These are phyloP conservation scores for Haplosporangium sp. DNA, from an alignment of 371 early-diverging fungal genomes.

Conservation along the genomic window DNA sequence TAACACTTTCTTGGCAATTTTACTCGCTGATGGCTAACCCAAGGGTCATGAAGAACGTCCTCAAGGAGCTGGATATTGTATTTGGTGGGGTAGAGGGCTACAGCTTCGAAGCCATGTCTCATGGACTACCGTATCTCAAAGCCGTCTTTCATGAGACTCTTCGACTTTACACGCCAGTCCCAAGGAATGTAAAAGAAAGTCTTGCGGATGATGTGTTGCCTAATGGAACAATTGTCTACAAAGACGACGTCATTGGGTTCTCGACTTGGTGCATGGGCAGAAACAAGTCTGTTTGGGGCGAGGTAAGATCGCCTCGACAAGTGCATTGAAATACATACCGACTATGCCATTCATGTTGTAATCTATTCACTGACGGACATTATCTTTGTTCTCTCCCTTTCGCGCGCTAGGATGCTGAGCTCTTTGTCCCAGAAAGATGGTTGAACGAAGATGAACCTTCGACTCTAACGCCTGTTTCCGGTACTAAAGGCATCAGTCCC, in stretches of 20 bases:
- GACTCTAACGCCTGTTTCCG: not conserved
- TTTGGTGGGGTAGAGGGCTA: conserved; percentile 19
- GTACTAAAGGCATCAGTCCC: conserved; percentile 1
- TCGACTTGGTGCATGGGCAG: conserved; percentile 45
- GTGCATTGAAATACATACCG: too few species aligned
- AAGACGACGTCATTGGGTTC: conserved; percentile 33
- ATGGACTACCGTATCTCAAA: conserved; percentile 34
- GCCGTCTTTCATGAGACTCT: conserved; percentile 50
- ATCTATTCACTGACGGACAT: too few species aligned
- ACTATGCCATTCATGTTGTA: too few species aligned
- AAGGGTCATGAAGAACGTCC: conserved; percentile 25
- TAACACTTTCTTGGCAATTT: conserved; percentile 48
- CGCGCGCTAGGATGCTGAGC: conserved; percentile 20
- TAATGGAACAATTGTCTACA: conserved; percentile 31
- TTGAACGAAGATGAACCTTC: not conserved
- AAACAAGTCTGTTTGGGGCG: conserved; percentile 42
- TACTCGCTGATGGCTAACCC: conserved; percentile 42
- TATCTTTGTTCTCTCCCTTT: too few species aligned
- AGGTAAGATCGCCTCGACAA: not conserved
- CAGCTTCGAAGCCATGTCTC: conserved; percentile 24
- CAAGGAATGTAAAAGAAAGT: conserved; percentile 32
- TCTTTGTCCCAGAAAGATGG: conserved; percentile 49
- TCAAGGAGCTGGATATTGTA: conserved; percentile 29
- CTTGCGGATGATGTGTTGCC: conserved; percentile 43
- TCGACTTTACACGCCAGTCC: conserved; percentile 38